Conservation (phyloP, 2,329 filamentous ascomycete genomes). For the Fusarium sarcochroum region DNA sequence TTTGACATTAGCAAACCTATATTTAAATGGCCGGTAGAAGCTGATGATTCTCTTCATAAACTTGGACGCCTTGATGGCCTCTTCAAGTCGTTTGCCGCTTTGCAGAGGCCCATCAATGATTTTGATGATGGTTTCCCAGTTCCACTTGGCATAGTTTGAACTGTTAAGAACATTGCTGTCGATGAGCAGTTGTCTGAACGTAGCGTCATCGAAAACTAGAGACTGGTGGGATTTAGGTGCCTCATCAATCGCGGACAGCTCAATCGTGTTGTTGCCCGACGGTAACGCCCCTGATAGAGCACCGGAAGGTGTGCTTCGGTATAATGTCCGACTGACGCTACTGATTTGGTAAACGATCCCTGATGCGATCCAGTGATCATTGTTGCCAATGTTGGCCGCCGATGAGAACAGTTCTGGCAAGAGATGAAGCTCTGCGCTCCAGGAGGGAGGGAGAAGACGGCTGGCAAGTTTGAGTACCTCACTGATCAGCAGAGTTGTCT, state of each 20-base stretch:
- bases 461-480: slow-evolving; percentile 93
- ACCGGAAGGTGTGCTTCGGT: slow-evolving; percentile 76
- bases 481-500: slow-evolving; percentile 90
- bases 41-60: slow-evolving; percentile 95
- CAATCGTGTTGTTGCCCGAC: slow-evolving; percentile 61
- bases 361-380: slow-evolving; percentile 84
- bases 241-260: slow-evolving; percentile 68
- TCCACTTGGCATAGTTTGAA: slow-evolving; percentile 95
- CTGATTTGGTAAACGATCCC: slow-evolving; percentile 98
- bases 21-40: slow-evolving; percentile 97
- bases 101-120: slow-evolving; percentile 94
- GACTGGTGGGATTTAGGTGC: slow-evolving; percentile 66
- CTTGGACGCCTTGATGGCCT: slow-evolving; percentile 94
- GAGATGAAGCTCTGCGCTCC: slow-evolving; percentile 88
- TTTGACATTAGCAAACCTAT: slow-evolving; percentile 89
- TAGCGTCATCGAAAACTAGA: slow-evolving; percentile 69
- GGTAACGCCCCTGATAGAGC: slow-evolving; percentile 56
- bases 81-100: slow-evolving; percentile 91
- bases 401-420: slow-evolving; percentile 87
- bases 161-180: slow-evolving; percentile 90
- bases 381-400: slow-evolving; percentile 78
- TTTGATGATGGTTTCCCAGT: slow-evolving; percentile 92
- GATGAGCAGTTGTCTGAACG: slow-evolving; percentile 74
- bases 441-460: slow-evolving; percentile 83
- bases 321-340: slow-evolving; percentile 93